These are phyloP conservation scores for Tremellales sp. DNA, from an alignment of 1,284 basidiomycete species.

Conservation along the genomic window DNA sequence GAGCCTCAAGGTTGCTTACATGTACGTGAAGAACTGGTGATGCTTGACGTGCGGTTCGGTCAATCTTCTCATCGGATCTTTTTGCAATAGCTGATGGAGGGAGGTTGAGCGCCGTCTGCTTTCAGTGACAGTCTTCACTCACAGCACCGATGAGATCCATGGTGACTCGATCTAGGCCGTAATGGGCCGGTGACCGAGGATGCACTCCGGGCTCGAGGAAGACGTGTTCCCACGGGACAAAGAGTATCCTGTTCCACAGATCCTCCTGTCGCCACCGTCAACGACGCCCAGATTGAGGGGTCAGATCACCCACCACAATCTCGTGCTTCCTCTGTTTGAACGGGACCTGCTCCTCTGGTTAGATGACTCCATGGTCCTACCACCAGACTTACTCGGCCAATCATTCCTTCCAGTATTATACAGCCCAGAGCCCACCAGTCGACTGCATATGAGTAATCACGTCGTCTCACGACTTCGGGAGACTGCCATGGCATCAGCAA, in stretches of 20 bases:
- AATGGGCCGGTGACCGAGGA: constrained; percentile 82
- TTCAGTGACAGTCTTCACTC: constrained; percentile 43
- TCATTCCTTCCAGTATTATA: constrained; percentile 86
- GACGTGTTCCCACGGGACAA: constrained; percentile 38
- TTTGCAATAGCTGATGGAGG: constrained; percentile 69
- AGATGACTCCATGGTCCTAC: background rate
- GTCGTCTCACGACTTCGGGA: constrained; percentile 86
- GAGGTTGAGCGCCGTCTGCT: constrained; percentile 10
- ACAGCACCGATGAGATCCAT: constrained; percentile 92
- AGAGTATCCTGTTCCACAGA: constrained; percentile 28
- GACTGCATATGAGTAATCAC: constrained; percentile 88
- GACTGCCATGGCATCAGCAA: constrained; percentile 44
- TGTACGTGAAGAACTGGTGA: constrained; percentile 94
- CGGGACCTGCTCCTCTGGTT: constrained; percentile 65
- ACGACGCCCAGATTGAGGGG: constrained; percentile 71
- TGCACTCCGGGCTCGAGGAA: constrained; percentile 70
- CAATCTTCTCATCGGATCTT: constrained; percentile 83
- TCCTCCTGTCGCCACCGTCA: constrained; percentile 67
- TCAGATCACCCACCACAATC: constrained; percentile 17
- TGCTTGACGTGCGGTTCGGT: constrained; percentile 80
- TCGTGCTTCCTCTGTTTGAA: constrained; percentile 27
- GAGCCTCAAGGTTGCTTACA: constrained; percentile 56
- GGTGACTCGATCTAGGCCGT: constrained; percentile 87
- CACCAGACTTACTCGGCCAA: constrained; percentile 34
- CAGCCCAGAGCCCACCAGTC: constrained; percentile 99